Evolutionary conservation across 352 stramenopile genomes (phyloP).

Genomic region (Halophytophthora polymorphica): DNA sequence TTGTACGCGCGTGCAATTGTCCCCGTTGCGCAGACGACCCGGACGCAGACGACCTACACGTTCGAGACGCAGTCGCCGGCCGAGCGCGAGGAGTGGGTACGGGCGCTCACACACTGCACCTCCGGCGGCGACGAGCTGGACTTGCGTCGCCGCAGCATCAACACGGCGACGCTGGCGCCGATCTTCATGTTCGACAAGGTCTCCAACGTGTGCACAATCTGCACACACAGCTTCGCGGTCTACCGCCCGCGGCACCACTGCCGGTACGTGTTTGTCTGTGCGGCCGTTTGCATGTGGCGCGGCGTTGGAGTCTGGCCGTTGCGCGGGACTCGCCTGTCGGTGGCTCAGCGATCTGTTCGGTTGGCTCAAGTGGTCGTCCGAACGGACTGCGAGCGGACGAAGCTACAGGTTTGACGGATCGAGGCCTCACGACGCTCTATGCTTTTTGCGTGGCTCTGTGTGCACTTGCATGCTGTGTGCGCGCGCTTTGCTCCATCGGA

Average conservation of each 20-base stretch:
- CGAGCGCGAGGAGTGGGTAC: slow-evolving; percentile 82
- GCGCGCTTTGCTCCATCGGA: slow-evolving; percentile 10
- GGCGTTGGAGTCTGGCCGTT: slow-evolving; percentile 2
- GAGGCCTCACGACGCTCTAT: not conserved
- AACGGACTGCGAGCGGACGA: not conserved
- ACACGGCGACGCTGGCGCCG: slow-evolving; percentile 69
- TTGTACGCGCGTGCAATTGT: slow-evolving; percentile 7
- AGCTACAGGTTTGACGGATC: not conserved
- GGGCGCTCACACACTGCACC: slow-evolving; percentile 75
- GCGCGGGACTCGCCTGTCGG: slow-evolving; percentile 8
- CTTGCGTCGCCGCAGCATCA: slow-evolving; percentile 66
- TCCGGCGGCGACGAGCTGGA: slow-evolving; percentile 49
- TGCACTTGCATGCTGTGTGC: too few relatives aligned
- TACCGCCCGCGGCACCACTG: slow-evolving; percentile 84
- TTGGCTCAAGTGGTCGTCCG: too few relatives aligned
- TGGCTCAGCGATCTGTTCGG: not conserved
- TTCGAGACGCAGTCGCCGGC: slow-evolving; percentile 61
- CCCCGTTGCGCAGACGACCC: slow-evolving; percentile 17
- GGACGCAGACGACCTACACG: slow-evolving; percentile 43
- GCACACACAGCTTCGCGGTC: slow-evolving; percentile 75
- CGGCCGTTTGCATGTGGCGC: slow-evolving; percentile 1
- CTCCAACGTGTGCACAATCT: slow-evolving; percentile 85
- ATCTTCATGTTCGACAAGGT: slow-evolving; percentile 88
- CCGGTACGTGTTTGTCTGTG: slow-evolving; percentile 33
- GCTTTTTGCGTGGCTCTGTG: not conserved